Conservation (phyloP, 352 stramenopile species). For the Globisporangium perplexum region DNA sequence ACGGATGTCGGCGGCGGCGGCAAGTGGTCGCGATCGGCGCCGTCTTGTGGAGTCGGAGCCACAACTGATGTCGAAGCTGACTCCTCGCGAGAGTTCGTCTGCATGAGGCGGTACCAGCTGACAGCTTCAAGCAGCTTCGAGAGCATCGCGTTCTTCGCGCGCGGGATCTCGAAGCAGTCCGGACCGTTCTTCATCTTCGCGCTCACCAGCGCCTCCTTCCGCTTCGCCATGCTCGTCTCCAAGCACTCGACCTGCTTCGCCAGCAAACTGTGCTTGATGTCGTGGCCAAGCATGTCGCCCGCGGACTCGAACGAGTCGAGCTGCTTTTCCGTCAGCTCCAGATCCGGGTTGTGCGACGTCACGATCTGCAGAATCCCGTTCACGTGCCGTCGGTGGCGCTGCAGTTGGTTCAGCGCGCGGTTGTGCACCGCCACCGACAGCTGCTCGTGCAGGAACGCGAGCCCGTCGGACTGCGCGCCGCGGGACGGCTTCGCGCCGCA, state of each 20-base stretch:
- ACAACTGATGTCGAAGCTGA: slow-evolving; percentile 46
- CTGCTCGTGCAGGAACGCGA: slow-evolving; percentile 49
- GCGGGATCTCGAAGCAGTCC: slow-evolving; percentile 56
- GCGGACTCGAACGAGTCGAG: slow-evolving; percentile 75
- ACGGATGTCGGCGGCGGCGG: slow-evolving; percentile 16
- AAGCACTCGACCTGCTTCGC: slow-evolving; percentile 52
- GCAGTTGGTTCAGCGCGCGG: slow-evolving; percentile 71
- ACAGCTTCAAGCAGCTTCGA: slow-evolving; percentile 72
- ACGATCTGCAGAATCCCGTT: slow-evolving; percentile 78
- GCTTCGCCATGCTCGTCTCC: slow-evolving; percentile 31
- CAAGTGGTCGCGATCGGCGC: not conserved
- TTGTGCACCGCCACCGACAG: slow-evolving; percentile 54
- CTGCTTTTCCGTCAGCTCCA: slow-evolving; percentile 75
- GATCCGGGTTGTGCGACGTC: slow-evolving; percentile 68
- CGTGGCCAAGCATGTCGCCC: slow-evolving; percentile 61
- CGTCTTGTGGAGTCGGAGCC: slow-evolving; percentile 12
- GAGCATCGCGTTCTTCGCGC: slow-evolving; percentile 59
- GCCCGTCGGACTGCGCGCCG: slow-evolving; percentile 38
- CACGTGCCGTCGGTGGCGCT: slow-evolving; percentile 72
- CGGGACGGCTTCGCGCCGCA: slow-evolving; percentile 37
- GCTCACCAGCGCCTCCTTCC: slow-evolving; percentile 36
- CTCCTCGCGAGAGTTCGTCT: slow-evolving; percentile 68
- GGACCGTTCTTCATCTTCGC: slow-evolving; percentile 58
- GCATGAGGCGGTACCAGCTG: slow-evolving; percentile 82
- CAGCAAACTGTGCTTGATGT: slow-evolving; percentile 75